Conservation (phyloP, 768 basidiomycete species). For the Psilocybe sp. region DNA sequence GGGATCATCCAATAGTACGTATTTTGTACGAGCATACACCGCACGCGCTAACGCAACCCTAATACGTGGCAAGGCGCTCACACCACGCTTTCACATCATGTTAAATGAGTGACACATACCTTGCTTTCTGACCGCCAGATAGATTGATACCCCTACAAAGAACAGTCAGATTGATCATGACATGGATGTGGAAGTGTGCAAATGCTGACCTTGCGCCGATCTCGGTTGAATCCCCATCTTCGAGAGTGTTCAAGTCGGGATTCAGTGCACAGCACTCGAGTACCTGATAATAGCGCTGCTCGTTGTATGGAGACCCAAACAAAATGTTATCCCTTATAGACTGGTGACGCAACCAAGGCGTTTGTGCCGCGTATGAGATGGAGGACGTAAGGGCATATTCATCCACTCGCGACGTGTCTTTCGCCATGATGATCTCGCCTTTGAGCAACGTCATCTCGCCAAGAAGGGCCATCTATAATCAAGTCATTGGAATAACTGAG, state of each 20-base stretch:
- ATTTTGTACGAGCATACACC: slow-evolving; percentile 69
- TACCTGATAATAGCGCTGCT: slow-evolving; percentile 71
- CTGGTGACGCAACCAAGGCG: slow-evolving; percentile 67
- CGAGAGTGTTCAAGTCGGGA: slow-evolving; percentile 79
- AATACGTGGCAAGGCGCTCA: too few species aligned
- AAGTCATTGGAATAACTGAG: background rate
- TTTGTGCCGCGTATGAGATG: slow-evolving; percentile 73
- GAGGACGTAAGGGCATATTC: slow-evolving; percentile 57
- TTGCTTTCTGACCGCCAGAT: slow-evolving; percentile 83
- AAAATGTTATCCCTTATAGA: slow-evolving; percentile 81
- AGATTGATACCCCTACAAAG: slow-evolving; percentile 75
- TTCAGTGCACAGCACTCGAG: slow-evolving; percentile 82
- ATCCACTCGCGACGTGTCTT: slow-evolving; percentile 58
- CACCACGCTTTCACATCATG: too few species aligned
- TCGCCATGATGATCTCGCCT: slow-evolving; percentile 60
- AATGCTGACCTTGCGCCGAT: slow-evolving; percentile 53
- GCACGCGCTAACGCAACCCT: slow-evolving; percentile 80
- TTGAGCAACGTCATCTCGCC: slow-evolving; percentile 64
- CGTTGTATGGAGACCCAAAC: slow-evolving; percentile 71
- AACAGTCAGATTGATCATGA: slow-evolving; percentile 58
- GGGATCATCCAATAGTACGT: slow-evolving; percentile 78
- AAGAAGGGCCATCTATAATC: slow-evolving; percentile 58
- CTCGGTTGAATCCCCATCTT: slow-evolving; percentile 84
- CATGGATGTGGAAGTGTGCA: too few species aligned
- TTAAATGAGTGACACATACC: too few species aligned